phyloP scores from a whole-genome alignment of 2,329 filamentous ascomycete genomes.

The Cladorrhinum sp. region DNA sequence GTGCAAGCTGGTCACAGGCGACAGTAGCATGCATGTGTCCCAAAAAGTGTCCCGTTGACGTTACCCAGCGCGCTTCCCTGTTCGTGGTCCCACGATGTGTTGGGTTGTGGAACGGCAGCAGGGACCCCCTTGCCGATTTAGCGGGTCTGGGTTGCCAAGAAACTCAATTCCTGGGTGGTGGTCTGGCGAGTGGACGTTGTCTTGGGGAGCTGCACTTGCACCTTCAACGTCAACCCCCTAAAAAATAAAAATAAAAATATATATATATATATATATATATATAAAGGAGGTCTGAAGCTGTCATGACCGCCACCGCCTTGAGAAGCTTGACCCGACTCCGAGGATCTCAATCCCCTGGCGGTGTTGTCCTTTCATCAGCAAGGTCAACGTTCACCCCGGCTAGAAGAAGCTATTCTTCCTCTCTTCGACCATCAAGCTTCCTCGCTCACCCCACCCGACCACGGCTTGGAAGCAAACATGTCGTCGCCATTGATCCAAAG shows the following conservation, averaged over 20 bases:
- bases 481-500: not conserved
- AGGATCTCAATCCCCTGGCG: too few species aligned
- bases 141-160: not conserved
- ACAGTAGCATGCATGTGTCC: not conserved
- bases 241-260: not conserved
- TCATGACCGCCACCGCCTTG: slow-evolving; percentile 6
- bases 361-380: too few species aligned
- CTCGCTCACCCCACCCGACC: not conserved
- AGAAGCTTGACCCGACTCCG: not conserved
- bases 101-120: not conserved
- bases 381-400: not conserved
- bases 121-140: not conserved
- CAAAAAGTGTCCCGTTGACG: not conserved
- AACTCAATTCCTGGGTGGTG: not conserved
- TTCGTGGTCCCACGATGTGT: not conserved
- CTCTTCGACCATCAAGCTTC: not conserved
- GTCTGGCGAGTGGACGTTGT: not conserved
- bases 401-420: not conserved
- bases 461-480: not conserved
- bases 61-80: not conserved
- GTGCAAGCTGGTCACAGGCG: not conserved
- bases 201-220: not conserved
- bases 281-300: not conserved
- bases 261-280: too few species aligned
- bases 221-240: not conserved